Evolutionary conservation across 2,329 filamentous ascomycete species (phyloP).

Genomic region (Xylariaceae sp.): DNA sequence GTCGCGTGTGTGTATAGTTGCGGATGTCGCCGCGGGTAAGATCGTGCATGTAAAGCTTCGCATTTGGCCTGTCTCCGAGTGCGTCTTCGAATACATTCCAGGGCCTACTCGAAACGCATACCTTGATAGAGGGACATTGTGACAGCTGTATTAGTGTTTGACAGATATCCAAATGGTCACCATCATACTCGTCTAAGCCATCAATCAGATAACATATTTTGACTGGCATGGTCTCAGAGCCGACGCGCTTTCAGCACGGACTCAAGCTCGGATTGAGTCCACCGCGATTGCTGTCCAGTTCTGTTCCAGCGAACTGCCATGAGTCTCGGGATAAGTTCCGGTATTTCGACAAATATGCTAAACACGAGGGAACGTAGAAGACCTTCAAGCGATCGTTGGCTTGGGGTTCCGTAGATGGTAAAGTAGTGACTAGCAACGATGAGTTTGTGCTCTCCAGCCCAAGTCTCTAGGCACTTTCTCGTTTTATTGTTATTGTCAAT

Average conservation of each 20-base stretch:
- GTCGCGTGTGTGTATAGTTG: slow-evolving; percentile 1
- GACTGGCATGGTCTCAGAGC: neutral
- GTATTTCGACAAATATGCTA: neutral
- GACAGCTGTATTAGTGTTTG: slow-evolving; percentile 6
- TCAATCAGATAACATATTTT: slow-evolving; percentile 10
- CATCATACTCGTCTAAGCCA: slow-evolving; percentile 15
- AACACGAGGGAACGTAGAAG: slow-evolving; percentile 1
- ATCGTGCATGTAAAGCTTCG: slow-evolving; percentile 9
- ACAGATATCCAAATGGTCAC: slow-evolving; percentile 9
- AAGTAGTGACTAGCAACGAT: slow-evolving; percentile 2
- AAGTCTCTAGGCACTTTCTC: neutral
- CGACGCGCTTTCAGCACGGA: neutral
- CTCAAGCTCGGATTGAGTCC: slow-evolving; percentile 2
- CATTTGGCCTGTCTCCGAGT: neutral
- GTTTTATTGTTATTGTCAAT: neutral
- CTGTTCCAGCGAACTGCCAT: neutral
- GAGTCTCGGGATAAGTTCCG: neutral
- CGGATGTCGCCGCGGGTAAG: slow-evolving; percentile 5
- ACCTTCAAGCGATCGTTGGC: slow-evolving; percentile 1
- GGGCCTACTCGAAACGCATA: slow-evolving; percentile 16
- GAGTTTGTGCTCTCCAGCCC: neutral
- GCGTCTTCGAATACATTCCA: slow-evolving; percentile 12
- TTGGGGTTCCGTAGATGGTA: slow-evolving; percentile 1
- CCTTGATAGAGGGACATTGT: slow-evolving; percentile 8
- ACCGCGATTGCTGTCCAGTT: neutral